A percentile compares a stretch with the other conserved stretches of the same genome.
These are phyloP conservation scores for Phaeosphaeriaceae sp. DNA, from an alignment of 2,329 filamentous ascomycete species.

Conservation along the genomic window DNA sequence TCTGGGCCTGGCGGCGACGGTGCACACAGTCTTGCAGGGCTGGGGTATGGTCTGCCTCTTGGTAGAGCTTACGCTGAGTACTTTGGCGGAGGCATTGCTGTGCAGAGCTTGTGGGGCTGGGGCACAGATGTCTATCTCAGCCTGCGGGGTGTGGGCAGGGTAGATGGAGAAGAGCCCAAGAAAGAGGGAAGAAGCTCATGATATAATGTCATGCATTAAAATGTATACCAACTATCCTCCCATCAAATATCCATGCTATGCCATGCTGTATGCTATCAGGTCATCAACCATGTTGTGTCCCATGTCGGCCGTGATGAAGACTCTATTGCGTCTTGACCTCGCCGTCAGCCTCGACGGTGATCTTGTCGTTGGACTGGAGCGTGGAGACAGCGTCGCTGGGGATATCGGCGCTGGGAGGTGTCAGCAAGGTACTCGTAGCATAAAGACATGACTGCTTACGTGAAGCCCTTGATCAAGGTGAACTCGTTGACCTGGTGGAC, in stretches of 20 bases:
- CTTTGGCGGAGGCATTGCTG: slow-evolving; percentile 91
- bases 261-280: not conserved
- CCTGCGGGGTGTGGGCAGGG: slow-evolving; percentile 64
- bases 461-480: slow-evolving; percentile 88
- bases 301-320: not conserved
- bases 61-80: slow-evolving; percentile 96
- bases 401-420: slow-evolving; percentile 70
- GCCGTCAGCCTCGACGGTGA: slow-evolving; percentile 80
- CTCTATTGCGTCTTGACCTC: slow-evolving; percentile 74
- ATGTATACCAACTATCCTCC: not conserved
- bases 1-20: slow-evolving; percentile 73
- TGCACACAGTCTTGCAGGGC: slow-evolving; percentile 81
- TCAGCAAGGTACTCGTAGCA: slow-evolving; percentile 5
- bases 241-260: not conserved
- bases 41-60: slow-evolving; percentile 91
- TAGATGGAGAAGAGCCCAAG: slow-evolving; percentile 25
- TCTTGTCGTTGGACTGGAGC: slow-evolving; percentile 72
- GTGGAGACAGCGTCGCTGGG: slow-evolving; percentile 70
- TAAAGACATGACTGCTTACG: slow-evolving; percentile 64
- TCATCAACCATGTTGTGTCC: not conserved
- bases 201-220: not conserved
- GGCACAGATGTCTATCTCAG: slow-evolving; percentile 74
- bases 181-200: not conserved
- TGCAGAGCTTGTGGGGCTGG: slow-evolving; percentile 98
- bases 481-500: slow-evolving; percentile 67